These are phyloP conservation scores for Candida suzukii DNA, from an alignment of 805 yeast species.

Conservation along the genomic window DNA sequence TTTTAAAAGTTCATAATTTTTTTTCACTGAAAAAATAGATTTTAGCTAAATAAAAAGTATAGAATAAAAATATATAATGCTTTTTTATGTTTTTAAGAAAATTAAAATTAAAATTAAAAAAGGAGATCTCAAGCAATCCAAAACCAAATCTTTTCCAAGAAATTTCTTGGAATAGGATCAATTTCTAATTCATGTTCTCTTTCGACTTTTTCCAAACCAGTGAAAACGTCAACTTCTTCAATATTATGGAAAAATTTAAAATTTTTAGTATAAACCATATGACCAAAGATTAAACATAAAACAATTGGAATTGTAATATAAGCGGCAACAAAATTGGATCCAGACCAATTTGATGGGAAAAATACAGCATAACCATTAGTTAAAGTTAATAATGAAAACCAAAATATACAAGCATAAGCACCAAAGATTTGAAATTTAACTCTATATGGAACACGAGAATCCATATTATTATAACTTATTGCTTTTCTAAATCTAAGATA, in stretches of 20 bases:
- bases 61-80: too few relatives aligned
- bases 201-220: conserved; percentile 56
- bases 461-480: conserved; percentile 39
- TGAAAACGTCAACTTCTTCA: conserved; percentile 51
- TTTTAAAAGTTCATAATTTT: too few relatives aligned
- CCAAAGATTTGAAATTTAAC: conserved; percentile 52
- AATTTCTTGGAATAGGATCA: too few relatives aligned
- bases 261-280: conserved; percentile 40
- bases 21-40: too few relatives aligned
- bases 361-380: conserved; percentile 63
- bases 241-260: conserved; percentile 42
- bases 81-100: too few relatives aligned
- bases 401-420: conserved; percentile 40
- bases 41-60: too few relatives aligned
- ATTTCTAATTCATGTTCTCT: too few relatives aligned
- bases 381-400: conserved; percentile 39
- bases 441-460: conserved; percentile 51
- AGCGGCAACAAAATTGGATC: conserved; percentile 60
- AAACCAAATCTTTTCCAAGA: conserved; percentile 41
- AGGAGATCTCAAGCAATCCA: too few relatives aligned
- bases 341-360: conserved; percentile 34
- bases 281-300: conserved; percentile 46
- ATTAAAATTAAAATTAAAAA: too few relatives aligned
- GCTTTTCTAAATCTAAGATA: conserved; percentile 63
- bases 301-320: conserved; percentile 54